Evolutionary conservation across 306 rosid species (phyloP).

Genomic region (Rosa multiflora): DNA sequence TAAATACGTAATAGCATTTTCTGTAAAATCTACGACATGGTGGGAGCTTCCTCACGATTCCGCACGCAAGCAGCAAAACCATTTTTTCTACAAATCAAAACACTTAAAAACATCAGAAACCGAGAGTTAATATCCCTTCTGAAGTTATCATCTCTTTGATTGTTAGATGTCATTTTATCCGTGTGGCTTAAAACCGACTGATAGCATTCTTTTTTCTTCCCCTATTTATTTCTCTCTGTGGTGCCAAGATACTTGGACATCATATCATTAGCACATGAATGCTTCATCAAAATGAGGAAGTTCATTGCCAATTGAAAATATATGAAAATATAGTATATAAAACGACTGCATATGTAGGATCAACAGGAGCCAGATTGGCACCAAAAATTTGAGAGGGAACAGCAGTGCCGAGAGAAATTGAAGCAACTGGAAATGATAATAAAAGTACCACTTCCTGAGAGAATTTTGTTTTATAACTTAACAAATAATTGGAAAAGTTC

Average conservation of each 20-base stretch:
- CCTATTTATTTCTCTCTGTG: neutral
- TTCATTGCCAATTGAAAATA: neutral
- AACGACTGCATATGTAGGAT: neutral
- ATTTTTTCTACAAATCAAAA: slow-evolving; percentile 59
- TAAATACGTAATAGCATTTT: slow-evolving; percentile 20
- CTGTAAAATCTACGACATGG: slow-evolving; percentile 13
- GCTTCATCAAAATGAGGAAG: neutral
- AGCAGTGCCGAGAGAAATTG: neutral
- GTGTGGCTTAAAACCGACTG: neutral
- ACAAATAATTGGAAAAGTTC: neutral
- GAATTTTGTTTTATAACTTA: neutral
- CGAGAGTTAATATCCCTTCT: neutral
- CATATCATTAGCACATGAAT: neutral
- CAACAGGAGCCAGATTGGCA: neutral
- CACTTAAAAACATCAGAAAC: slow-evolving; percentile 5
- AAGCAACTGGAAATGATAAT: neutral
- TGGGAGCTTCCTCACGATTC: slow-evolving; percentile 44
- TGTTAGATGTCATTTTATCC: neutral
- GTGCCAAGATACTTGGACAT: slow-evolving; percentile 9
- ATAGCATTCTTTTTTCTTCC: neutral
- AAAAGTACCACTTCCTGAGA: neutral
- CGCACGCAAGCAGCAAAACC: slow-evolving; percentile 76
- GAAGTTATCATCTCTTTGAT: neutral
- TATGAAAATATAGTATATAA: neutral
- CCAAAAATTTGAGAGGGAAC: neutral